Conservation (phyloP, 2,329 filamentous ascomycete species). For the Cladophialophora psammophila region DNA sequence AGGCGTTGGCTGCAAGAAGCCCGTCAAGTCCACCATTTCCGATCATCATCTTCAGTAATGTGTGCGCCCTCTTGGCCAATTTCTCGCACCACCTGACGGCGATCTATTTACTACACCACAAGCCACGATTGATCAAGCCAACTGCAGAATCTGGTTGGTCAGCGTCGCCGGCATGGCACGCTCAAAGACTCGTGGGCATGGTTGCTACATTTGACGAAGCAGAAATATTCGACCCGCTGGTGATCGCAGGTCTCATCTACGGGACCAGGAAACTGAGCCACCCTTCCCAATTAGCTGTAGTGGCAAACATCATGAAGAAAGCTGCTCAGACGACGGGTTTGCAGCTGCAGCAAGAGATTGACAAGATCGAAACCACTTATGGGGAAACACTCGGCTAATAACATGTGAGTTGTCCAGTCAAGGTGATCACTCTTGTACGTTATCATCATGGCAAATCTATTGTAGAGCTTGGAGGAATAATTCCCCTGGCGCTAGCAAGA, state of each 20-base stretch:
- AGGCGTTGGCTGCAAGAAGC: too few species aligned
- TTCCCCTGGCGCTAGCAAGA: too few species aligned
- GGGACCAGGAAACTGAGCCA: slow-evolving; percentile 14
- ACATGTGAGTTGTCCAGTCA: too few species aligned
- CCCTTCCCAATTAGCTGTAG: slow-evolving; percentile 10
- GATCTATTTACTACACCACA: slow-evolving; percentile 11
- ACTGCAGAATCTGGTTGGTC: slow-evolving; percentile 10
- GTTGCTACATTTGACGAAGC: not conserved
- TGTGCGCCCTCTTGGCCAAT: slow-evolving; percentile 20
- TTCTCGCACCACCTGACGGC: slow-evolving; percentile 19
- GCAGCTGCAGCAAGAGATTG: slow-evolving; percentile 13
- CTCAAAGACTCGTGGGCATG: slow-evolving; percentile 10
- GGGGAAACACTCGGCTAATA: too few species aligned
- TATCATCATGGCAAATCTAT: too few species aligned
- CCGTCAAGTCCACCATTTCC: not conserved
- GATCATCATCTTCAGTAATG: slow-evolving; percentile 20
- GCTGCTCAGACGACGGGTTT: slow-evolving; percentile 6
- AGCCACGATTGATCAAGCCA: slow-evolving; percentile 15
- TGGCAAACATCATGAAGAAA: slow-evolving; percentile 11
- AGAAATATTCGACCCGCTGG: slow-evolving; percentile 10
- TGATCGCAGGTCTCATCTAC: slow-evolving; percentile 12
- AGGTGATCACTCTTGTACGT: too few species aligned
- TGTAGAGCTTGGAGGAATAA: too few species aligned
- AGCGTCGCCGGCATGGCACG: slow-evolving; percentile 16
- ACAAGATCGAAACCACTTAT: too few species aligned